phyloP scores from a whole-genome alignment of 371 early-diverging fungal genomes.

The Circinella minor region DNA sequence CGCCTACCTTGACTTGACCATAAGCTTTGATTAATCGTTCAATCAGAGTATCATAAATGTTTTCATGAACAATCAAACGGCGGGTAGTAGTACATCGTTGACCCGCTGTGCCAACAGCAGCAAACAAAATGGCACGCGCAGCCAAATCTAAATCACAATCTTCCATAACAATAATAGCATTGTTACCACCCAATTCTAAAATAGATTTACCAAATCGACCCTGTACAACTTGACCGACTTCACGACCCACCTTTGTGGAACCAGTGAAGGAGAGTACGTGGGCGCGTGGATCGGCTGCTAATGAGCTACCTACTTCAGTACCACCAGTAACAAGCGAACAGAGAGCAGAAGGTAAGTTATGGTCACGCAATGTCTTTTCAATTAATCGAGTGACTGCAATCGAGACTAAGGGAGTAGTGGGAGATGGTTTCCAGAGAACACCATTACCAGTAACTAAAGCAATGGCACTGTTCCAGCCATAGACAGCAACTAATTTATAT shows the following conservation, averaged over 20 bases:
- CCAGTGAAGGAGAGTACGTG: constrained; percentile 92
- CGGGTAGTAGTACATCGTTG: constrained; percentile 97
- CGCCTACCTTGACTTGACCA: constrained; percentile 87
- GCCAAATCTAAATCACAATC: constrained; percentile 96
- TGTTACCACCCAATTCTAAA: constrained; percentile 96
- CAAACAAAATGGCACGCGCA: constrained; percentile 88
- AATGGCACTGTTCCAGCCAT: constrained; percentile 95
- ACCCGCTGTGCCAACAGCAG: constrained; percentile 97
- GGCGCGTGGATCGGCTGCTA: constrained; percentile 76
- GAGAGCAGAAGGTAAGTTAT: constrained; percentile 85
- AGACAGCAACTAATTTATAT: constrained; percentile 58
- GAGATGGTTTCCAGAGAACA: constrained; percentile 95
- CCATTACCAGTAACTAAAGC: constrained; percentile 93
- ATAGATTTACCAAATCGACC: constrained; percentile 88
- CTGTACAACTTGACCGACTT: constrained; percentile 82
- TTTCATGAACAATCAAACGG: constrained; percentile 91
- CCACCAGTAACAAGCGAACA: constrained; percentile 93
- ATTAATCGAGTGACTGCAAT: constrained; percentile 92
- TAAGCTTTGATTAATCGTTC: constrained; percentile 85
- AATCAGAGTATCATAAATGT: constrained; percentile 87
- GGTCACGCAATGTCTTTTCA: constrained; percentile 81
- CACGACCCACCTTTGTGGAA: constrained; percentile 79
- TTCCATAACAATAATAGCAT: constrained; percentile 91
- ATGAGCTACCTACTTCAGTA: constrained; percentile 83
- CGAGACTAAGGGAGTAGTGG: constrained; percentile 84